Conservation (phyloP, 345 rosid species). For the Salix koriyanagi region DNA sequence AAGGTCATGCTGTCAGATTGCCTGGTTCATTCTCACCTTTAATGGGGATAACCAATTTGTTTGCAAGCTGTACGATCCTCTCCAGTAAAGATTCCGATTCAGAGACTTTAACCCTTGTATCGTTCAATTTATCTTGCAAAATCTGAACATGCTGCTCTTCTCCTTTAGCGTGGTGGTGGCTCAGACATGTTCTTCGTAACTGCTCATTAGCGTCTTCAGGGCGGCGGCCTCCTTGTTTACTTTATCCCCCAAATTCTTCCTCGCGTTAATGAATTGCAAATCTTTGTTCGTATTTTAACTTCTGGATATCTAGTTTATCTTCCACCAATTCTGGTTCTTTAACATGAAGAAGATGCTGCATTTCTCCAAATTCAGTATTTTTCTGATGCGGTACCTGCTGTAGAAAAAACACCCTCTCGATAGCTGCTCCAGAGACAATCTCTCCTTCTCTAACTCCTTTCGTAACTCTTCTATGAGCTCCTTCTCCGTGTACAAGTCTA, state of each 20-base stretch:
- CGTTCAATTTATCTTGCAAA: conserved; percentile 53
- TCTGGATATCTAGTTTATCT: conserved; percentile 79
- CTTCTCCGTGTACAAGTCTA: conserved; percentile 45
- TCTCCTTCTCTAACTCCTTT: conserved; percentile 52
- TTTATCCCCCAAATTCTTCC: conserved; percentile 47
- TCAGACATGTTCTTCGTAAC: conserved; percentile 55
- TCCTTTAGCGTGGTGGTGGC: conserved; percentile 56
- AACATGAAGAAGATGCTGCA: conserved; percentile 46
- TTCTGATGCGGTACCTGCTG: conserved; percentile 48
- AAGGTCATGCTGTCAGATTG: conserved; percentile 14
- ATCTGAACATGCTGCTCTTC: conserved; percentile 56
- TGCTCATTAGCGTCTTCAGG: conserved; percentile 51
- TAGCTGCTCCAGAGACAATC: conserved; percentile 51
- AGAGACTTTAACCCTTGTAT: conserved; percentile 41
- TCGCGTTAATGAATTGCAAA: conserved; percentile 47
- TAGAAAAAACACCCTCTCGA: conserved; percentile 42
- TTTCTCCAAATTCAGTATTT: conserved; percentile 46
- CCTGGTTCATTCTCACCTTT: conserved; percentile 22
- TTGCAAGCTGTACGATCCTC: conserved; percentile 58
- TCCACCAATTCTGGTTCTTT: conserved; percentile 72
- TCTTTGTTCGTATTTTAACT: conserved; percentile 71
- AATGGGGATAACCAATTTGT: conserved; percentile 43
- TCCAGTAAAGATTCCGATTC: conserved; percentile 71
- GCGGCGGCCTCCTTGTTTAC: conserved; percentile 53
- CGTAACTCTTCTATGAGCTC: conserved; percentile 46